phyloP scores from a whole-genome alignment of 768 basidiomycete species.

The Udeniomyces megalosporus region DNA sequence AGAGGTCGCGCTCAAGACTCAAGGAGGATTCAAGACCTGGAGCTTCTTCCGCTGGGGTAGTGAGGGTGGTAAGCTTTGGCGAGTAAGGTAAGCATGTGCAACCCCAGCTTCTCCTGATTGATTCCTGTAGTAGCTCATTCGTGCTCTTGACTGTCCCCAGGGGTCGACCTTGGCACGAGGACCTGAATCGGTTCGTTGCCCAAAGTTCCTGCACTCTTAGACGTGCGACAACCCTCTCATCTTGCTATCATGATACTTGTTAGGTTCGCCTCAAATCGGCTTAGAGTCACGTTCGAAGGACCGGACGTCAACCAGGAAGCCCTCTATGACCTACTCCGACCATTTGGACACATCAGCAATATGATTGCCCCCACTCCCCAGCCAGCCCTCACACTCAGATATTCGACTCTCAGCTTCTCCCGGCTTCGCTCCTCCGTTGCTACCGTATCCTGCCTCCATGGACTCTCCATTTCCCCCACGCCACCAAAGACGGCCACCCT shows the following conservation, averaged over 20 bases:
- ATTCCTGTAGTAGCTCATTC: no score
- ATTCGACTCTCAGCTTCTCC: background rate
- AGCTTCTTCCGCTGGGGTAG: background rate
- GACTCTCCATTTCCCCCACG: background rate
- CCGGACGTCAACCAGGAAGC: constrained; percentile 64
- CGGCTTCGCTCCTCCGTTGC: constrained; percentile 3
- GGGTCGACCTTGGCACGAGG: constrained; percentile 14
- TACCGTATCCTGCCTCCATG: constrained; percentile 10
- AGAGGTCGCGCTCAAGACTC: constrained; percentile 1
- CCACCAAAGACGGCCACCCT: background rate
- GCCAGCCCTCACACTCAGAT: constrained; percentile 8
- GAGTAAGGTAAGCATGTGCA: constrained; percentile 5
- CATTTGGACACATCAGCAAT: constrained; percentile 5
- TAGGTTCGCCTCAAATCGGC: constrained; percentile 52
- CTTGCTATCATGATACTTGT: constrained; percentile 56
- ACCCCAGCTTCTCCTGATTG: no score
- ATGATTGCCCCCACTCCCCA: constrained; percentile 11
- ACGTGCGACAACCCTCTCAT: no score
- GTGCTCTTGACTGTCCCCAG: no score
- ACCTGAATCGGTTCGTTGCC: no score
- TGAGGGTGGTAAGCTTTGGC: constrained; percentile 3
- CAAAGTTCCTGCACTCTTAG: no score
- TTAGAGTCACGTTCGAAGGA: constrained; percentile 74
- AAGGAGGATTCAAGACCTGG: constrained; percentile 13
- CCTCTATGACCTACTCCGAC: background rate